Conservation (phyloP, 257 asterid genomes). For the Echium plantagineum region DNA sequence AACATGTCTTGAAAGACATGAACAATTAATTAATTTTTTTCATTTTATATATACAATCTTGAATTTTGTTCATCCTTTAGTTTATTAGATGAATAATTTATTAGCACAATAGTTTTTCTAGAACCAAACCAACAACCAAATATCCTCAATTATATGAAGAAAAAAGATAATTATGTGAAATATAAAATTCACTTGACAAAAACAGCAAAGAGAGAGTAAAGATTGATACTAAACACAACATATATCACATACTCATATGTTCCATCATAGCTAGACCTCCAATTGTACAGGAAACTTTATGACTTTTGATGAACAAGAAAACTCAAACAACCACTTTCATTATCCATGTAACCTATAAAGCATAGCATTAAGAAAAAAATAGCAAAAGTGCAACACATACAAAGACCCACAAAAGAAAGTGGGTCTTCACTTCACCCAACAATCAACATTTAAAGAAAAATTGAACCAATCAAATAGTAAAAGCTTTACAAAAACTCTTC, state of each 20-base stretch:
- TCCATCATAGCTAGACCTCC: neutral
- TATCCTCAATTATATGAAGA: neutral
- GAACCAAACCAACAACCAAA: neutral
- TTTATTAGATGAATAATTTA: no score
- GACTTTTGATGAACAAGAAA: neutral
- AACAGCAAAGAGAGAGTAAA: neutral
- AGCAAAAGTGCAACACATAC: neutral
- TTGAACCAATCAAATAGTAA: neutral
- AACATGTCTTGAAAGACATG: no score
- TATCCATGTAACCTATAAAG: neutral
- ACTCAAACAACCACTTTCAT: neutral
- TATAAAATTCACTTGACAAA: neutral
- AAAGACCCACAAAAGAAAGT: no score
- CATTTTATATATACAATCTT: no score
- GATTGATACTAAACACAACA: neutral
- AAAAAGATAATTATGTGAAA: no score
- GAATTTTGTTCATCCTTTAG: no score
- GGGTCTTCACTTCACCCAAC: neutral
- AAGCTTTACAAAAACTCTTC: conserved; percentile 13
- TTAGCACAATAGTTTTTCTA: no score
- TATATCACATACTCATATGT: neutral
- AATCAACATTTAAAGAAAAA: no score
- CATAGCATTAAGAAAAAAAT: neutral
- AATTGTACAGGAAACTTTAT: neutral
- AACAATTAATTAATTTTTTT: no score